These are phyloP conservation scores for Melaleuca quinquenervia DNA, from an alignment of 345 rosid genomes.

Conservation along the genomic window DNA sequence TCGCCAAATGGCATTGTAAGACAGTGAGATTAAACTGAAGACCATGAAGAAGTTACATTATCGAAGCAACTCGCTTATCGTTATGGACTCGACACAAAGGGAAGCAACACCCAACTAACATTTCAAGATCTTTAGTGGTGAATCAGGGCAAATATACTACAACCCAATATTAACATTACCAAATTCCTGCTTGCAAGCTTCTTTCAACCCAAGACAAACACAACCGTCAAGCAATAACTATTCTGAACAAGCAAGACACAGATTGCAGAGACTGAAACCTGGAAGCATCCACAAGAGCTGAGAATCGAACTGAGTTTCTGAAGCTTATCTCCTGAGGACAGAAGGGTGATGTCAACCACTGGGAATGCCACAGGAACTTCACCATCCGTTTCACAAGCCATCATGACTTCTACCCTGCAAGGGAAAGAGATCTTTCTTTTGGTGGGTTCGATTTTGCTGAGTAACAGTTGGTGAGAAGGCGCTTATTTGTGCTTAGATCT, in stretches of 20 bases:
- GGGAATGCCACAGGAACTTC: neutral
- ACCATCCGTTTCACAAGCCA: neutral
- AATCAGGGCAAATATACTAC: neutral
- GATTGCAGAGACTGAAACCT: conserved; percentile 11
- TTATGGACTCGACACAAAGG: neutral
- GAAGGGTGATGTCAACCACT: conserved; percentile 14
- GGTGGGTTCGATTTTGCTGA: neutral
- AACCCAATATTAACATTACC: neutral
- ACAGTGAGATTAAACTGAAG: neutral
- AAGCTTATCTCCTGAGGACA: conserved; percentile 1
- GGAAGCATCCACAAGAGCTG: conserved; percentile 32
- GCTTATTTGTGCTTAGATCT: neutral
- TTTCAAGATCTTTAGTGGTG: neutral
- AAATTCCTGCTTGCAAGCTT: neutral
- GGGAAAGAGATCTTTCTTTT: neutral
- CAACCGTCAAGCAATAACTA: neutral
- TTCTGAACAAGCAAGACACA: neutral
- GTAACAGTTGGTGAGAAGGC: neutral
- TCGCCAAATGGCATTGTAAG: neutral
- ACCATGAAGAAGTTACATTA: neutral
- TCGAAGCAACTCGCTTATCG: neutral
- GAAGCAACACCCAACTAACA: neutral
- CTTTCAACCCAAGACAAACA: neutral
- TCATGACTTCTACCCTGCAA: neutral
- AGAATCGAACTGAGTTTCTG: conserved; percentile 22